Base-by-base conservation (phyloP, 768 basidiomycete genomes). In the Lactifluus subvellereus region DNA sequence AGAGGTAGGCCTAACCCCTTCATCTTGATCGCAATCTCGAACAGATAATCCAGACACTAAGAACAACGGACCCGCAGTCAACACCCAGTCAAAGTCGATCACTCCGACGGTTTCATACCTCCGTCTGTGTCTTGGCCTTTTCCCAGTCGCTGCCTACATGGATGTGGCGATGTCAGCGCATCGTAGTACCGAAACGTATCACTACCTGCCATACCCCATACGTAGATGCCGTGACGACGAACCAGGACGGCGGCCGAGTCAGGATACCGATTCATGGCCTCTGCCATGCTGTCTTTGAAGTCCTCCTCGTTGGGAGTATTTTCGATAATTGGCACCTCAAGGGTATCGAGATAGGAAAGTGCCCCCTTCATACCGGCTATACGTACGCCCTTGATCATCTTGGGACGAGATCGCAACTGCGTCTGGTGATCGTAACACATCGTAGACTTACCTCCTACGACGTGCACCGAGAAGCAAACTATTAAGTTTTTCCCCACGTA, bases 351-450 rank as follows among this genome's bases (percentile, higher is more conserved):
- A 73, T 92, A 94, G 1, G 88, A 87, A 65, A 93, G 71, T 0
- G 90, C 82, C n/a, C 75, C 73, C 1, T 88, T 90, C n/a, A 80
- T 85, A 11, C 93, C 92, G 6, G 83, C 88, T 16, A 85, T 71
- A 10, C 91, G 82, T 49, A 95, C 83, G 30, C 92, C 93, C 72
- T 95, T 95, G 72, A 94, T 95, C 93, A 94, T 94, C 85, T 94
- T 56, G 3, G 27, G 33, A 50, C 18, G 33, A 20, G 52, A 45
- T 45, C 32, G 32, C 8, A 18, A 35, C 42, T n/a, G 42, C 10
- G 6, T 33, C 20, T 3, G 32, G 6, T 8, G n/a, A 59, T 45
- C 5, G 37, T 22, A 50, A 27, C 32, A 1, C 40, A 32, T 11
- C 10, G 32, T 2, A 37, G 4, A 51, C 32, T 50, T 56, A 57